Conservation (phyloP, 2,329 filamentous ascomycete genomes). For the Esteya vermicola region DNA sequence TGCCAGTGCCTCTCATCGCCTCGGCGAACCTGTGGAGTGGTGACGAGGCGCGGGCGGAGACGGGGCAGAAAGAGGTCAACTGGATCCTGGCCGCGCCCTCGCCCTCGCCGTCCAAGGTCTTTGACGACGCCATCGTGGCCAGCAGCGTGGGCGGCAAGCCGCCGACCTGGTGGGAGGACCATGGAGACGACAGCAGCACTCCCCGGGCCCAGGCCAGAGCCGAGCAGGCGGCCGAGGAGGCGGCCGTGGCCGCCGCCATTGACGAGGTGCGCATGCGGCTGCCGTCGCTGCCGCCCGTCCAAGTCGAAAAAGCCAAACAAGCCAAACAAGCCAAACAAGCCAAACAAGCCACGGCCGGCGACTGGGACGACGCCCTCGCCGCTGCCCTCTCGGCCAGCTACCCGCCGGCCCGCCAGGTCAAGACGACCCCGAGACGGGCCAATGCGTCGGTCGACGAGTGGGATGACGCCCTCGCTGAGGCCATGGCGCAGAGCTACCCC, state of each 20-base stretch:
- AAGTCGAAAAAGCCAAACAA: too few relatives aligned
- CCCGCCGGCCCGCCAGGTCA: too few relatives aligned
- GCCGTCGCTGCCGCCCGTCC: too few relatives aligned
- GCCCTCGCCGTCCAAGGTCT: constrained; percentile 15
- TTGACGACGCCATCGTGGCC: constrained; percentile 20
- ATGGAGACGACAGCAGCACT: too few relatives aligned
- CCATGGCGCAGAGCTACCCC: constrained; percentile 17
- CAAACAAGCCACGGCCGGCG: constrained; percentile 8
- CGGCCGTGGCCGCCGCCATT: too few relatives aligned
- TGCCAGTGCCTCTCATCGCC: constrained; percentile 5
- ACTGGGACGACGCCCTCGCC: constrained; percentile 22
- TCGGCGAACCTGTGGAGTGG: constrained; percentile 15
- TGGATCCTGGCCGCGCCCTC: constrained; percentile 14
- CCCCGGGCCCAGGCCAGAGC: too few relatives aligned
- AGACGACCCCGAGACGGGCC: constrained; percentile 9
- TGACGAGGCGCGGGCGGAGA: not conserved
- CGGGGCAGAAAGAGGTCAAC: constrained; percentile 7
- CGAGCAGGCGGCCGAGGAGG: too few relatives aligned
- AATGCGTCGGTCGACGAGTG: constrained; percentile 17
- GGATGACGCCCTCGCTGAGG: constrained; percentile 23
- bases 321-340: too few relatives aligned
- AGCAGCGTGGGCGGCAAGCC: constrained; percentile 17
- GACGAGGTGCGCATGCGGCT: too few relatives aligned
- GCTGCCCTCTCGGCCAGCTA: constrained; percentile 18
- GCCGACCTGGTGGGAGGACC: too few relatives aligned